Conservation (phyloP, 129 eudicot species). For the Oenanthe sinensis region DNA sequence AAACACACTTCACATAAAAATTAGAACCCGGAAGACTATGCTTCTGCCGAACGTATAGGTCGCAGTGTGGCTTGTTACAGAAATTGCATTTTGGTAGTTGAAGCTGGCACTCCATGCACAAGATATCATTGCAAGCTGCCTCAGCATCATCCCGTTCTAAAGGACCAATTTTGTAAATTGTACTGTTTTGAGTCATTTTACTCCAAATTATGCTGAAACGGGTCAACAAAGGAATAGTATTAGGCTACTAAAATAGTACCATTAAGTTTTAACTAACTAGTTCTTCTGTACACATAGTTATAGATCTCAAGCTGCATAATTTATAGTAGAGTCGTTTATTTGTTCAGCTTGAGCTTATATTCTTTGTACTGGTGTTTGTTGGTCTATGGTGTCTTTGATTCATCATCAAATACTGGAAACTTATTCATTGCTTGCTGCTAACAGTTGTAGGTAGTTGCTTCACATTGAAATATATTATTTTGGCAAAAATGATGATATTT, state of each 20-base stretch:
- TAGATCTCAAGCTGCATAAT: too few relatives aligned
- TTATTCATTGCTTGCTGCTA: conserved; percentile 10
- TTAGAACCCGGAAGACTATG: conserved; percentile 19
- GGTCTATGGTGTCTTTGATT: background rate
- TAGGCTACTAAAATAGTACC: too few relatives aligned
- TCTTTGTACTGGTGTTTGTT: background rate
- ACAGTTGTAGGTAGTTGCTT: background rate
- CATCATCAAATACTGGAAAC: background rate
- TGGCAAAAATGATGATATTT: too few relatives aligned
- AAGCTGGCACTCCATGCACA: conserved; percentile 74
- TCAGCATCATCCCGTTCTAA: conserved; percentile 34
- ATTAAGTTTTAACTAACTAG: too few relatives aligned
- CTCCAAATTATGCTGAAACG: too few relatives aligned
- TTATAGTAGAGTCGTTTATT: too few relatives aligned
- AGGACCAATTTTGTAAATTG: too few relatives aligned
- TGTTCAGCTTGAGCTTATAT: conserved; percentile 12
- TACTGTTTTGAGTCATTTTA: too few relatives aligned
- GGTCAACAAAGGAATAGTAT: too few relatives aligned
- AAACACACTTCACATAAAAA: conserved; percentile 48
- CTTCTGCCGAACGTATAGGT: conserved; percentile 32
- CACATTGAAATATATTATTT: too few relatives aligned
- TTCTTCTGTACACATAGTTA: too few relatives aligned
- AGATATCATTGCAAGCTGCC: conserved; percentile 44
- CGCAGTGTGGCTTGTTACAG: conserved; percentile 72
- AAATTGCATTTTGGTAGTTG: conserved; percentile 50